Conservation (phyloP, 352 stramenopile genomes). For the Phytophthora pluvialis region DNA sequence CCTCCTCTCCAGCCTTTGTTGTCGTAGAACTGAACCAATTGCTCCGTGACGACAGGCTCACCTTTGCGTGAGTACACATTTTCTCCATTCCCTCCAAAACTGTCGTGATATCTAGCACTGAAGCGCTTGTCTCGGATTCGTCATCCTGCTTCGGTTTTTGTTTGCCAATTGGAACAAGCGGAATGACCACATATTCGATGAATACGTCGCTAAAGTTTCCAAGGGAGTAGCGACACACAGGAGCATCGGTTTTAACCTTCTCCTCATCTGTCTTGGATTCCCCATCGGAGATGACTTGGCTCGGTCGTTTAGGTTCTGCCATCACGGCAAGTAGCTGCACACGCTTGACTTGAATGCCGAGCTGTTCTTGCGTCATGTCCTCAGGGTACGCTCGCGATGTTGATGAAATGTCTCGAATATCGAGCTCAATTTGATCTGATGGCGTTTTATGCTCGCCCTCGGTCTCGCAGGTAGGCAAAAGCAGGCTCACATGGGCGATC, state of each 20-base stretch:
- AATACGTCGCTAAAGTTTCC: slow-evolving; percentile 41
- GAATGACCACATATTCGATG: slow-evolving; percentile 56
- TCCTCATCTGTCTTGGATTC: slow-evolving; percentile 1
- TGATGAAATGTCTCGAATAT: slow-evolving; percentile 49
- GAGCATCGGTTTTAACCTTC: not conserved
- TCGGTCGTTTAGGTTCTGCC: slow-evolving; percentile 14
- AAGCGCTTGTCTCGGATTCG: not conserved
- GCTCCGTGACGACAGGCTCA: slow-evolving; percentile 38
- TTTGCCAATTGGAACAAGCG: slow-evolving; percentile 32
- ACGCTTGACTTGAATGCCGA: slow-evolving; percentile 45
- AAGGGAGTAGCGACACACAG: slow-evolving; percentile 17
- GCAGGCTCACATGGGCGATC: slow-evolving; percentile 43
- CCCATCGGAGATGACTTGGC: slow-evolving; percentile 4
- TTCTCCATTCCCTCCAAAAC: slow-evolving; percentile 63
- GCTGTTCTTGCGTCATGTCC: slow-evolving; percentile 54
- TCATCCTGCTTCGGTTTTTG: slow-evolving; percentile 22
- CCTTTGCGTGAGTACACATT: slow-evolving; percentile 47
- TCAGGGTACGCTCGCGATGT: slow-evolving; percentile 52
- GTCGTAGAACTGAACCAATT: slow-evolving; percentile 42
- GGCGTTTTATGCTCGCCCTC: slow-evolving; percentile 45
- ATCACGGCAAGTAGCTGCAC: slow-evolving; percentile 52
- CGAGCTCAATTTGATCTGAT: slow-evolving; percentile 63
- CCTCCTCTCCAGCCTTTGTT: not conserved
- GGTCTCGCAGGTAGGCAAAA: slow-evolving; percentile 55
- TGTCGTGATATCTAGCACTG: slow-evolving; percentile 50